Evolutionary conservation across 495 filamentous ascomycete genomes (phyloP), one percentile per base, ranked within the genome.

Genomic region (Amphirosellinia nigrospora): DNA sequence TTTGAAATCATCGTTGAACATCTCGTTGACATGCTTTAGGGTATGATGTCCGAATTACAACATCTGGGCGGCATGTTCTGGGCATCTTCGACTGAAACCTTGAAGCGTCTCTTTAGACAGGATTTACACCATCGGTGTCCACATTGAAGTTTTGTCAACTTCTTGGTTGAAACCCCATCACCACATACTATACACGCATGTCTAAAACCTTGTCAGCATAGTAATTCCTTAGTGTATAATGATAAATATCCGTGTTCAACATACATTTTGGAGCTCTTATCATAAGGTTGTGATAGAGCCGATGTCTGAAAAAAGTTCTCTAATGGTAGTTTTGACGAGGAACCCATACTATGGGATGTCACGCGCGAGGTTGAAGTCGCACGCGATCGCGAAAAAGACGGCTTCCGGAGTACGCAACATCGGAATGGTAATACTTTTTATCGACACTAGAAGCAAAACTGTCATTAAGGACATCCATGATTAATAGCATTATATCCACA

Each of bases 31-130:
- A 72, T 92, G 86, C 70, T 89, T 88, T 21, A 92, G 79, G 1
- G 93, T 69, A 96, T 94, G 71, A 87, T 86, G 43, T 92, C 88
- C 26, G 84, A 65, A 3, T 87, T 90, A 78, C 93, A 96, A 73
- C 93, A 96, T 72, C 81, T 86, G 0, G 93, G 93, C 10, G 93
- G 92, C 91, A 95, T 94, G 73, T 90, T 89, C 38, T 88, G 85
- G 0, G 92, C 91, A 76, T 94, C 91, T 43, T 84, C 89, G 68
- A 93, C 81, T 23, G 92, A 94, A 45, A 91, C 81, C 28, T 81
- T 87, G 78, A 96, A 96, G 70, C 89, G 85, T 23, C 89, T 87
- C 73, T 87, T 88, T 28, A 96, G 81, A 79, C 93, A 96, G 11
- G 85, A 74, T 65, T 90, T 81, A 77, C 93, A 96, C 90, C 93